Conservation (phyloP, 495 filamentous ascomycete genomes). For the Trichoderma asperelloides region DNA sequence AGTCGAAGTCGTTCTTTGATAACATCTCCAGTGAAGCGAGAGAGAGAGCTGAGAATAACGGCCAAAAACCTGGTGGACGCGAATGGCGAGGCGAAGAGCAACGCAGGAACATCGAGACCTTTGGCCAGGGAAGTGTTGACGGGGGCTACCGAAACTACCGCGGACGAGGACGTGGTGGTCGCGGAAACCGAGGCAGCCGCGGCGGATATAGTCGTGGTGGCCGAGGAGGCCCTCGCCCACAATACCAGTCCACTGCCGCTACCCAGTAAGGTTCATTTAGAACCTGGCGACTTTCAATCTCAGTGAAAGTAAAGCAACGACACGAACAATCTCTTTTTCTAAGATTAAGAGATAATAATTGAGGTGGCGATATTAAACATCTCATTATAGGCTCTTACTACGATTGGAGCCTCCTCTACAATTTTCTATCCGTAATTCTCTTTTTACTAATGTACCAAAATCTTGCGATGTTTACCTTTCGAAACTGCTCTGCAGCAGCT, state of each 20-base stretch:
- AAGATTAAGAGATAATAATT: background rate
- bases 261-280: background rate
- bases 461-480: background rate
- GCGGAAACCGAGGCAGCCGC: conserved; percentile 50
- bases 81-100: conserved; percentile 91
- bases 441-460: conserved; percentile 1
- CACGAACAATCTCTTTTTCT: background rate
- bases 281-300: background rate
- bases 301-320: background rate
- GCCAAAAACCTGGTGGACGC: conserved; percentile 63
- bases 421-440: background rate
- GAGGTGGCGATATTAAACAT: background rate
- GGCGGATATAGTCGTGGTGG: conserved; percentile 37
- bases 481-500: background rate
- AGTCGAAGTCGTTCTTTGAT: conserved; percentile 82
- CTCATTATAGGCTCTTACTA: background rate
- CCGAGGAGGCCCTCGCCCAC: conserved; percentile 25
- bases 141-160: conserved; percentile 67
- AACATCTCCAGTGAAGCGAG: conserved; percentile 91
- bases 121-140: conserved; percentile 96
- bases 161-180: conserved; percentile 60
- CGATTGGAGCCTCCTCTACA: background rate
- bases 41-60: conserved; percentile 69
- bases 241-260: background rate
- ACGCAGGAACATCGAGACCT: conserved; percentile 94